Evolutionary conservation across 768 basidiomycete species (phyloP).

Genomic region (Tremella yokohamensis): DNA sequence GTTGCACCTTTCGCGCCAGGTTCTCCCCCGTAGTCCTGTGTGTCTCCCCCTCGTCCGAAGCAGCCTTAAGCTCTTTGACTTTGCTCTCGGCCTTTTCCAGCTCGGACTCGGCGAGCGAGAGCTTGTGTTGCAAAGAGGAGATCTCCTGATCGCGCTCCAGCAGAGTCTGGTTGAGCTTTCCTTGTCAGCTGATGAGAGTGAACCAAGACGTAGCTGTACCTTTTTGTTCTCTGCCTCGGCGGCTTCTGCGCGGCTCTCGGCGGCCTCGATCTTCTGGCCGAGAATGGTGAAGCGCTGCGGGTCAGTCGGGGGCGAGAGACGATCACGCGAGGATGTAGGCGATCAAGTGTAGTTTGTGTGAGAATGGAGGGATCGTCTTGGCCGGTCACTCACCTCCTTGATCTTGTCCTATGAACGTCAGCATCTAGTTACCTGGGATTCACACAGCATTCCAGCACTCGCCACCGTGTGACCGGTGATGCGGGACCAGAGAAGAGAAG

Average conservation of each 20-base stretch:
- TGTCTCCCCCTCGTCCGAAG: slow-evolving; percentile 64
- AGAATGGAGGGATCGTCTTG: neutral
- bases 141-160: slow-evolving; percentile 84
- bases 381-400: slow-evolving; percentile 52
- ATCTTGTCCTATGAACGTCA: slow-evolving; percentile 53
- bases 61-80: slow-evolving; percentile 64
- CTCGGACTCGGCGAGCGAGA: slow-evolving; percentile 62
- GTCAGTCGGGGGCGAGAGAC: neutral
- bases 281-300: slow-evolving; percentile 39
- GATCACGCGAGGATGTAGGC: neutral
- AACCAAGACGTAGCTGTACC: slow-evolving; percentile 21
- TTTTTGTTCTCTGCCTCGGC: slow-evolving; percentile 80
- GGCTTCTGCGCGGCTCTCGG: slow-evolving; percentile 75
- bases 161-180: slow-evolving; percentile 63
- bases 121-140: slow-evolving; percentile 69
- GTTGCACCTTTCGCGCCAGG: slow-evolving; percentile 74
- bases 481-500: neutral
- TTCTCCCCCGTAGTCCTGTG: slow-evolving; percentile 70
- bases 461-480: neutral
- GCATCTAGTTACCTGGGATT: neutral
- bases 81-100: slow-evolving; percentile 68
- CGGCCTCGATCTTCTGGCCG: slow-evolving; percentile 74
- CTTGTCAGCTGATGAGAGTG: neutral
- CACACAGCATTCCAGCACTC: neutral
- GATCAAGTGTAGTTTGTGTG: neutral